These are phyloP conservation scores for Leishmania major DNA, from an alignment of 208 protist species.

Conservation along the genomic window DNA sequence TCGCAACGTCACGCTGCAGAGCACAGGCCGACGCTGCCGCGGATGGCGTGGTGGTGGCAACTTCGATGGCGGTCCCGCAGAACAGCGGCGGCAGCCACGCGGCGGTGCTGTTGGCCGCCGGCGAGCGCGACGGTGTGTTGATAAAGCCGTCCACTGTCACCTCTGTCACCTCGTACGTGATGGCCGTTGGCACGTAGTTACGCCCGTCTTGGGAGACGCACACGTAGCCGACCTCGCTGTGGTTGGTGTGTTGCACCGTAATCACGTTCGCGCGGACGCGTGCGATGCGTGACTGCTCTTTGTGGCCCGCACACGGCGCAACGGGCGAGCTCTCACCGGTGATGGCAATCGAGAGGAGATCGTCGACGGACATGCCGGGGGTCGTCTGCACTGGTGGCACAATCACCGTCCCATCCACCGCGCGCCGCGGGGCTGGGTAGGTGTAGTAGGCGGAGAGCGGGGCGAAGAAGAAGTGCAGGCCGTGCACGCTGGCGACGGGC, in stretches of 20 bases:
- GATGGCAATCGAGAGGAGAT: too few relatives aligned
- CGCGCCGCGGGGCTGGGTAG: slow-evolving; percentile 7
- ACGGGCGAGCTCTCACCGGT: slow-evolving; percentile 6
- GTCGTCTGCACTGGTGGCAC: background rate
- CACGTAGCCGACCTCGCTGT: slow-evolving; percentile 55
- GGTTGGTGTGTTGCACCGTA: slow-evolving; percentile 42
- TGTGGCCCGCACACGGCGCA: slow-evolving; percentile 61
- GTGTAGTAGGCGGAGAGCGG: slow-evolving; percentile 46
- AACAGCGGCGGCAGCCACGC: slow-evolving; percentile 41
- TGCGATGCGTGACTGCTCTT: slow-evolving; percentile 64
- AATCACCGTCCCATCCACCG: slow-evolving; percentile 19
- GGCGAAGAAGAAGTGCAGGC: slow-evolving; percentile 67
- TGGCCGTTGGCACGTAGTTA: slow-evolving; percentile 55
- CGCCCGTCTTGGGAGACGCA: slow-evolving; percentile 72
- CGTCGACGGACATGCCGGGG: slow-evolving; percentile 1
- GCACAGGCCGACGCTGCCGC: slow-evolving; percentile 9
- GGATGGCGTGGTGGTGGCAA: too few relatives aligned
- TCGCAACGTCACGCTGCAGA: slow-evolving; percentile 31
- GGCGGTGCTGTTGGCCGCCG: slow-evolving; percentile 3
- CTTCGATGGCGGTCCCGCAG: slow-evolving; percentile 6
- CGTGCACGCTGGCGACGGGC: slow-evolving; percentile 27
- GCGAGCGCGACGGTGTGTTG: slow-evolving; percentile 12
- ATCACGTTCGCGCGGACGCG: slow-evolving; percentile 35
- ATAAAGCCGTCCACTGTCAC: slow-evolving; percentile 59
- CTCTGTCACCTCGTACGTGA: slow-evolving; percentile 79